phyloP scores from a whole-genome alignment of 352 stramenopile genomes.

The Saprolegnia diclina region DNA sequence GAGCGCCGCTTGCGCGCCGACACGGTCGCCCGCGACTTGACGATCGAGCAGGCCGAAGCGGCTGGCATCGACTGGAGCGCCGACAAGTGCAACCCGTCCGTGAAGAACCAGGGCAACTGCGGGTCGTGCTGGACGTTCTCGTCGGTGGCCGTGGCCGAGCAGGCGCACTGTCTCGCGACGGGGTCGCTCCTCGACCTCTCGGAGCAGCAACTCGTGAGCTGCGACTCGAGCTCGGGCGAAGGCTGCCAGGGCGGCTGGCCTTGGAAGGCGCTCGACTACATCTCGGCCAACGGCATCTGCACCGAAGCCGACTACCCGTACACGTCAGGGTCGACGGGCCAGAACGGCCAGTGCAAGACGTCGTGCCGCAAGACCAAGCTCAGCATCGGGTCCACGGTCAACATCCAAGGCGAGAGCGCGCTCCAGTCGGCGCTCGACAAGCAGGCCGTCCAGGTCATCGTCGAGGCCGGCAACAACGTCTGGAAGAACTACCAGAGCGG shows the following conservation, averaged over 20 bases:
- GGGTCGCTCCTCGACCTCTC: constrained; percentile 66
- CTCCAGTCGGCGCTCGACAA: constrained; percentile 66
- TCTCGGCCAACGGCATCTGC: not conserved
- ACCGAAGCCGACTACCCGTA: constrained; percentile 8
- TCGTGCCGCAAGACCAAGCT: constrained; percentile 5
- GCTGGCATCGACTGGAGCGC: constrained; percentile 28
- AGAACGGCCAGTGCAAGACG: not conserved
- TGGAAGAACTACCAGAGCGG: constrained; percentile 97
- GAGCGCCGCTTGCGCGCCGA: not conserved
- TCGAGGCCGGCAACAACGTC: constrained; percentile 87
- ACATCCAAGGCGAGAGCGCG: constrained; percentile 34
- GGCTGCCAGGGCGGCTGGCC: not conserved
- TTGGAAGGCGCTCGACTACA: not conserved
- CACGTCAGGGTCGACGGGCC: not conserved
- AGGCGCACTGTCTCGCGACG: constrained; percentile 75
- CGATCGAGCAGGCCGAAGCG: not conserved
- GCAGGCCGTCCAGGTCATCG: constrained; percentile 91
- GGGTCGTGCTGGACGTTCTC: constrained; percentile 93
- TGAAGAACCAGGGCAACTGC: constrained; percentile 89
- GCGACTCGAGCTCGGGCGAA: constrained; percentile 35
- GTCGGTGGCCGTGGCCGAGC: constrained; percentile 86
- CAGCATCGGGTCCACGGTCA: constrained; percentile 28
- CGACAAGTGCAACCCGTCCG: constrained; percentile 26
- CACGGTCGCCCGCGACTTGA: not conserved
- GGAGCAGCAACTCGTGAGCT: constrained; percentile 90